Base-by-base conservation (phyloP, 305 asterid genomes). In the Fraxinus nigra region DNA sequence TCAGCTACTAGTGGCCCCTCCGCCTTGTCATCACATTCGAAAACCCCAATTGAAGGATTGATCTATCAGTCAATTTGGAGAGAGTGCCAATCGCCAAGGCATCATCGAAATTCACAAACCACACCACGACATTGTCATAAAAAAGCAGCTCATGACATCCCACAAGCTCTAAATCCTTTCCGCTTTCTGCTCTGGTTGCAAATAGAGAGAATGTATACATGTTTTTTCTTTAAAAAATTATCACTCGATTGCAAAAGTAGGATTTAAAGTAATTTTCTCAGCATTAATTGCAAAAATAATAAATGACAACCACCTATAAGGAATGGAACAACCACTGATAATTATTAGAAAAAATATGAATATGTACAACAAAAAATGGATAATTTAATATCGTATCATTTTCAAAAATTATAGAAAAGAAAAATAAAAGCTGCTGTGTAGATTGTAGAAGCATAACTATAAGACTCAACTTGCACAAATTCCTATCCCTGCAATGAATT, bases 381-480 rank as follows among this genome's bases (percentile, higher is more conserved):
- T 51, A 28, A 28, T 16, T 48, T 22, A 69, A 69, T 28, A 69
- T 32, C 34, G 40, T 13, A 32, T 30, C 38, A 30, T 69, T 28
- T 28, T 32, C 73, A 86, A 86, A 87, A 82, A 70, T 81, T 37
- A 76, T 40, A 72, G 76, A 63, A 78, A 76, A 80, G 13, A 74
- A 11, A 76, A 26, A 48, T 74, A 74, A 24, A 80, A 61, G 22
- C 32, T 46, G 65, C 70, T 35, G 83, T 80, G 85, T 81, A 83
- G 77, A 85, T 87, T 80, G 85, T 81, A 83, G 77, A 85, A 88
- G 79, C 65, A 43, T 46, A 77, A 80, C 89, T 81, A 82, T 80
- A 84, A 74, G 85, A 84, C 90, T 87, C 89, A 85, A 78, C 88
- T 84, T 37, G 82, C 84, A 82, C 86, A 81, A 14, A 61, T 86